Evolutionary conservation across 352 stramenopile genomes (phyloP).

Genomic region (Phytophthora syringae): DNA sequence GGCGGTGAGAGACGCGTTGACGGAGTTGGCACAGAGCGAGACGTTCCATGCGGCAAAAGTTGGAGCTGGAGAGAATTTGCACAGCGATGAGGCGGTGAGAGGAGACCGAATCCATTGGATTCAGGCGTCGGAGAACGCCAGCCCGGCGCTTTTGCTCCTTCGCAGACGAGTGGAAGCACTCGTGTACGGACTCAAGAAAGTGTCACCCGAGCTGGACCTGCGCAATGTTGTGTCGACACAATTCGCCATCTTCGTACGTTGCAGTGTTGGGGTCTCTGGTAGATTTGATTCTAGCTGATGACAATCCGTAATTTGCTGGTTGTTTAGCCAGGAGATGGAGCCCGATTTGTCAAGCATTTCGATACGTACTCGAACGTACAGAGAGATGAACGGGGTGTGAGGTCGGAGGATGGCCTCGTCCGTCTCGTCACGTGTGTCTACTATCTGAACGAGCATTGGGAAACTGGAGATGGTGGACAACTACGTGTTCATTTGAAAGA

Average conservation of each 20-base stretch:
- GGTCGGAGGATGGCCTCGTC: conserved; percentile 35
- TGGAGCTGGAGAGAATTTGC: conserved; percentile 43
- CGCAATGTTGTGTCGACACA: conserved; percentile 79
- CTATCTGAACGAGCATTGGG: conserved; percentile 86
- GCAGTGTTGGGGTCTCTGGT: neutral
- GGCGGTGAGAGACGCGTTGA: conserved; percentile 47
- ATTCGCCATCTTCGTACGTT: conserved; percentile 77
- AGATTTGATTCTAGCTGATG: conserved; percentile 7
- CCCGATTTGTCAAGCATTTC: conserved; percentile 72
- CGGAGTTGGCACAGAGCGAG: conserved; percentile 29
- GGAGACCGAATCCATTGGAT: conserved; percentile 81
- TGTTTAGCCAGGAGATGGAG: conserved; percentile 68
- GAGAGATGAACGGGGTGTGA: conserved; percentile 20
- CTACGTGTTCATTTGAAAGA: conserved; percentile 69
- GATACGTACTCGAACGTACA: conserved; percentile 66
- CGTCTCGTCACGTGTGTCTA: conserved; percentile 86
- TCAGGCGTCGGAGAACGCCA: conserved; percentile 36
- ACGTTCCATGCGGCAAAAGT: conserved; percentile 60
- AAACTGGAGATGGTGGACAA: conserved; percentile 58
- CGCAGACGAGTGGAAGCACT: conserved; percentile 58
- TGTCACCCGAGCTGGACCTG: conserved; percentile 54
- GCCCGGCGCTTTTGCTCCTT: conserved; percentile 49
- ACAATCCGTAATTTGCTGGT: neutral
- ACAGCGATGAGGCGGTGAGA: conserved; percentile 51
- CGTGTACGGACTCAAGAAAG: conserved; percentile 61